Percentiles rank a stretch among this genome's conserved stretches.
Conservation (phyloP, 1,284 basidiomycete species). For the Ceratobasidium sp. region DNA sequence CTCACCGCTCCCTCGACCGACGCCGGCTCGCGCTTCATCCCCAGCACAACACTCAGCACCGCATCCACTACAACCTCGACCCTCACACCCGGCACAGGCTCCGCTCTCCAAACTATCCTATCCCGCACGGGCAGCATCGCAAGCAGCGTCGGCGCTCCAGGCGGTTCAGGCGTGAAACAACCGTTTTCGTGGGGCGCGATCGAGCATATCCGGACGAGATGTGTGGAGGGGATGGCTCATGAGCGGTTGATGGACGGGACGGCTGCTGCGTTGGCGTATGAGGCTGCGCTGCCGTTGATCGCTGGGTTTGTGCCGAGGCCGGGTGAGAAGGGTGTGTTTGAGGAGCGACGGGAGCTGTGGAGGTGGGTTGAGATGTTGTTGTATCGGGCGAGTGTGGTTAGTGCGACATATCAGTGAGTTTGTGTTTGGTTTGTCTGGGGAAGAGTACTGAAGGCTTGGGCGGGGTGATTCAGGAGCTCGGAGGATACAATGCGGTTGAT, state of each 20-base stretch:
- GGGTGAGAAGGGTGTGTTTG: conserved; percentile 62
- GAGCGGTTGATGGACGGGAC: conserved; percentile 66
- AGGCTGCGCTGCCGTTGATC: conserved; percentile 55
- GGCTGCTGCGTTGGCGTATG: conserved; percentile 68
- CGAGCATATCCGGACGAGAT: conserved; percentile 59
- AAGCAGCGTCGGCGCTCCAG: conserved; percentile 52
- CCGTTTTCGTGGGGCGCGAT: conserved; percentile 54
- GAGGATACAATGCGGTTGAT: conserved; percentile 56
- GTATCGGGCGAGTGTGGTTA: conserved; percentile 74
- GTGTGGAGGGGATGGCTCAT: conserved; percentile 64
- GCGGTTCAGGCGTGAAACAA: conserved; percentile 46
- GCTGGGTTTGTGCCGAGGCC: conserved; percentile 17
- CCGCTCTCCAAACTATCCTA: conserved; percentile 62
- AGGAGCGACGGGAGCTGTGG: conserved; percentile 79
- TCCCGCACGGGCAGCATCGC: conserved; percentile 50
- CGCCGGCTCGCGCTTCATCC: conserved; percentile 23
- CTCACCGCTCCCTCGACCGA: conserved; percentile 13
- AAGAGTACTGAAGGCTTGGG: no score
- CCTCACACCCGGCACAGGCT: conserved; percentile 63
- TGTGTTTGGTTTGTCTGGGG: neutral
- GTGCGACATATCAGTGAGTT: conserved; percentile 56
- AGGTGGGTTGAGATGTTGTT: conserved; percentile 80
- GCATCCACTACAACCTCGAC: conserved; percentile 61
- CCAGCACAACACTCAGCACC: conserved; percentile 50
- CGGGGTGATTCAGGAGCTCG: conserved; percentile 51